Percentiles rank a stretch among this genome's conserved stretches.
phyloP scores from a whole-genome alignment of 2,329 filamentous ascomycete species.

The Sclerotinia subarctica region DNA sequence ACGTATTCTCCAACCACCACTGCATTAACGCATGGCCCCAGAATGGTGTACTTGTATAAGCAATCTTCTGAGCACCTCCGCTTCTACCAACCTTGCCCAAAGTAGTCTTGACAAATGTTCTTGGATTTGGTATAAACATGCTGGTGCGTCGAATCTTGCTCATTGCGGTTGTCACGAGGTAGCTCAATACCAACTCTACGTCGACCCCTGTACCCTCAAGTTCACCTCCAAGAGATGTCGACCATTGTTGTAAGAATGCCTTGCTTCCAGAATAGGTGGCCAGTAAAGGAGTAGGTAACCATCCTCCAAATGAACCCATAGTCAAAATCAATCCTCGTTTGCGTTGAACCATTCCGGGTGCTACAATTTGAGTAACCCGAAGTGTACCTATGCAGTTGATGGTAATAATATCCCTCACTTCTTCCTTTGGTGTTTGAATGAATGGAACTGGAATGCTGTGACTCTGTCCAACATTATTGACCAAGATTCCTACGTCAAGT shows the following conservation, averaged over 20 bases:
- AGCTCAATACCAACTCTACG: slow-evolving; percentile 87
- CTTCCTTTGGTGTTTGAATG: slow-evolving; percentile 70
- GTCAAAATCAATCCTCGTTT: slow-evolving; percentile 88
- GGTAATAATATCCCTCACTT: slow-evolving; percentile 85
- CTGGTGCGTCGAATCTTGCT: slow-evolving; percentile 85
- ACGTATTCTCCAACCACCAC: slow-evolving; percentile 66
- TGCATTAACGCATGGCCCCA: slow-evolving; percentile 90
- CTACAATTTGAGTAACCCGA: slow-evolving; percentile 79
- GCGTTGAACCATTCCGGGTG: slow-evolving; percentile 78
- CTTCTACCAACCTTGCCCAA: slow-evolving; percentile 76
- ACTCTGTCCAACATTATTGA: slow-evolving; percentile 97
- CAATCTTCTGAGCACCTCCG: slow-evolving; percentile 73
- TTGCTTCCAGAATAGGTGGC: slow-evolving; percentile 98
- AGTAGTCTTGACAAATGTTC: slow-evolving; percentile 74
- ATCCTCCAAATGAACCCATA: slow-evolving; percentile 95
- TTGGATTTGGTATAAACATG: slow-evolving; percentile 74
- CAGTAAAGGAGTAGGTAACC: slow-evolving; percentile 85
- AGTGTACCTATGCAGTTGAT: slow-evolving; percentile 94
- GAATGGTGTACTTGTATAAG: slow-evolving; percentile 85
- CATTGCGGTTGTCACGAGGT: slow-evolving; percentile 95
- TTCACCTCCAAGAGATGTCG: slow-evolving; percentile 77
- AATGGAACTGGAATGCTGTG: slow-evolving; percentile 93
- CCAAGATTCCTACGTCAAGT: slow-evolving; percentile 78
- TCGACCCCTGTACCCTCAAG: slow-evolving; percentile 76
- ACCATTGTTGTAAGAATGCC: slow-evolving; percentile 97